phyloP scores from a whole-genome alignment of 1,284 basidiomycete species.

The Athelia psychrophila region DNA sequence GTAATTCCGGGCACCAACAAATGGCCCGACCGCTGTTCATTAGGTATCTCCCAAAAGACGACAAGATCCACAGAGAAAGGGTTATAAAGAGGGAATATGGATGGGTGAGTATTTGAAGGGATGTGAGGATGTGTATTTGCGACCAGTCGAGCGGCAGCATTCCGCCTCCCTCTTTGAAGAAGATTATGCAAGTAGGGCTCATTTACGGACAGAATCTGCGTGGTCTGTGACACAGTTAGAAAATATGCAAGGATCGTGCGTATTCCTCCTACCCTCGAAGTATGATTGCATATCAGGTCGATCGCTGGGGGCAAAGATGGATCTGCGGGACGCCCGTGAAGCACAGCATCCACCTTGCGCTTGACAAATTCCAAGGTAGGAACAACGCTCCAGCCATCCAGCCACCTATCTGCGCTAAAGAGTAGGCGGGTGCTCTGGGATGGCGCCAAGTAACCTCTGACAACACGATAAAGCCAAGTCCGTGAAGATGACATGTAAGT shows the following conservation, averaged over 20 bases:
- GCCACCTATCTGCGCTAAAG: constrained; percentile 41
- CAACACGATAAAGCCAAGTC: constrained; percentile 5
- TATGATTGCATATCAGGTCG: constrained; percentile 49
- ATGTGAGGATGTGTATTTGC: constrained; percentile 60
- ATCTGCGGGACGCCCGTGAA: constrained; percentile 47
- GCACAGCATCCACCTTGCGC: constrained; percentile 46
- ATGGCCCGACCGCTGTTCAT: constrained; percentile 58
- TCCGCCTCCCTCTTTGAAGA: constrained; percentile 48
- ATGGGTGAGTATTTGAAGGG: constrained; percentile 43
- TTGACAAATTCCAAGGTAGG: constrained; percentile 51
- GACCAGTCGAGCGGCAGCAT: constrained; percentile 34
- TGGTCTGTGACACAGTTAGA: constrained; percentile 12
- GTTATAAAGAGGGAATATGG: constrained; percentile 79
- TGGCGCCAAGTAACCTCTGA: constrained; percentile 44
- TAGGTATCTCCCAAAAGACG: constrained; percentile 70
- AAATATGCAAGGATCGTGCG: not conserved
- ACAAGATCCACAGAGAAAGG: constrained; percentile 71
- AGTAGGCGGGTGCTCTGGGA: constrained; percentile 47
- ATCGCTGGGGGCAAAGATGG: constrained; percentile 51
- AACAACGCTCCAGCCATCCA: constrained; percentile 30
- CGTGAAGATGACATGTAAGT: constrained; percentile 3
- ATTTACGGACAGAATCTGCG: constrained; percentile 20
- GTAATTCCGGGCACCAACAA: constrained; percentile 54
- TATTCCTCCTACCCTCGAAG: constrained; percentile 38
- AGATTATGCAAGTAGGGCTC: constrained; percentile 38